Conservation (phyloP, 345 rosid species). For the Populus simonii region DNA sequence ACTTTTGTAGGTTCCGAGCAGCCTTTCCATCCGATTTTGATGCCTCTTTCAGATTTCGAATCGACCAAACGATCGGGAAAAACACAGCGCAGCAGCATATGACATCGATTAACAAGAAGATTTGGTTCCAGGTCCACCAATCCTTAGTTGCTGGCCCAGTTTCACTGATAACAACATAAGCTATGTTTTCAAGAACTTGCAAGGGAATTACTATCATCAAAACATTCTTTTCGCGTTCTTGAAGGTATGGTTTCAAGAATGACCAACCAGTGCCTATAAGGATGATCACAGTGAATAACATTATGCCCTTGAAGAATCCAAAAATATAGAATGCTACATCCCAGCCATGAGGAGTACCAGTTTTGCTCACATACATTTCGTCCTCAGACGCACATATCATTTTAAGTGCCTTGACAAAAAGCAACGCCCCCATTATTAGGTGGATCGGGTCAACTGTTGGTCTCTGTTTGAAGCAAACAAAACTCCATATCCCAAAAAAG, state of each 20-base stretch:
- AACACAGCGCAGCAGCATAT: constrained; percentile 52
- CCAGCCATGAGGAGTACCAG: constrained; percentile 65
- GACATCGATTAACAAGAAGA: constrained; percentile 45
- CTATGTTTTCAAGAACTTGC: constrained; percentile 56
- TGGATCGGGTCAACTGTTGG: constrained; percentile 43
- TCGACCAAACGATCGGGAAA: constrained; percentile 59
- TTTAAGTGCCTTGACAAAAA: constrained; percentile 45
- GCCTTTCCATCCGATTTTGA: constrained; percentile 49
- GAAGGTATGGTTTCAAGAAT: constrained; percentile 51
- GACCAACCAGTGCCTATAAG: constrained; percentile 65
- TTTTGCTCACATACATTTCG: constrained; percentile 30
- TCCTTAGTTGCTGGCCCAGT: constrained; percentile 51
- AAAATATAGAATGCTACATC: constrained; percentile 54
- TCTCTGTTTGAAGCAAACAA: constrained; percentile 32
- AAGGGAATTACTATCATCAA: constrained; percentile 45
- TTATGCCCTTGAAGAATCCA: constrained; percentile 55
- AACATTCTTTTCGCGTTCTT: constrained; percentile 51
- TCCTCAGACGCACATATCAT: constrained; percentile 52
- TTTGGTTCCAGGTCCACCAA: constrained; percentile 49
- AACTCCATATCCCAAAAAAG: constrained; percentile 30
- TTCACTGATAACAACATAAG: constrained; percentile 39
- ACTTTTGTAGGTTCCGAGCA: constrained; percentile 39
- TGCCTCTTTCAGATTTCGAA: constrained; percentile 42
- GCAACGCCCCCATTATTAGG: constrained; percentile 43
- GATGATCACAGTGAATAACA: constrained; percentile 51